These are phyloP conservation scores for Leptographium wingfieldii DNA, from an alignment of 2,329 filamentous ascomycete genomes.

Conservation along the genomic window DNA sequence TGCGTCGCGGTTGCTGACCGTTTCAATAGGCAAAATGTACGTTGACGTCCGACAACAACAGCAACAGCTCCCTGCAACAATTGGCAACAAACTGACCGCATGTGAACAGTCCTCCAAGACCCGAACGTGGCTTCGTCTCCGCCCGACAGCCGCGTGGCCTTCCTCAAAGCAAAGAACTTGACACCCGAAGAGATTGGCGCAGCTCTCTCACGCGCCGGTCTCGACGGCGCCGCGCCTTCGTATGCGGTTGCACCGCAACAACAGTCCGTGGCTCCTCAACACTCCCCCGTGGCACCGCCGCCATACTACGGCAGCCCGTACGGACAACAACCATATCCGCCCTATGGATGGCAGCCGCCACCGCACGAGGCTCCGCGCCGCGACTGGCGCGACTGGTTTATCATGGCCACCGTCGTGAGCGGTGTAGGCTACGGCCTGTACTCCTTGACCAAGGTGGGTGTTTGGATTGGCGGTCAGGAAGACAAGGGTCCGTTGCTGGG, in stretches of 20 bases:
- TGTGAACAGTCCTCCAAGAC: constrained; percentile 70
- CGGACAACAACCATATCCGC: constrained; percentile 30
- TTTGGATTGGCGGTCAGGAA: background rate
- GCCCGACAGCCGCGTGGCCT: constrained; percentile 85
- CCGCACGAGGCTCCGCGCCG: constrained; percentile 54
- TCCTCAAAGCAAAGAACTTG: constrained; percentile 91
- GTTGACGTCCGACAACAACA: background rate
- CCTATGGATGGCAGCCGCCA: constrained; percentile 43
- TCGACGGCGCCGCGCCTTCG: constrained; percentile 26
- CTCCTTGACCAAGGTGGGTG: constrained; percentile 64
- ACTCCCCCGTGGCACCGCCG: constrained; percentile 19
- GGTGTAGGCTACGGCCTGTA: constrained; percentile 85
- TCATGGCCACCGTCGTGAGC: constrained; percentile 92
- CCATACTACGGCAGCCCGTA: constrained; percentile 32
- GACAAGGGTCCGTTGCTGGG: background rate
- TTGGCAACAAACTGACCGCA: background rate
- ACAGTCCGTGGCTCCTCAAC: constrained; percentile 20
- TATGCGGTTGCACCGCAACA: constrained; percentile 21
- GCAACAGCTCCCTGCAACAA: background rate
- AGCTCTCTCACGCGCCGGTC: constrained; percentile 64
- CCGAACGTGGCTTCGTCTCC: constrained; percentile 80
- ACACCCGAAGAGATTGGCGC: constrained; percentile 90
- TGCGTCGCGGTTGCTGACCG: background rate
- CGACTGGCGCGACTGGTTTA: constrained; percentile 99
- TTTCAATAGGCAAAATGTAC: constrained; percentile 2